phyloP scores from a whole-genome alignment of 768 basidiomycete species.

The Rhizopogon vesiculosus region DNA sequence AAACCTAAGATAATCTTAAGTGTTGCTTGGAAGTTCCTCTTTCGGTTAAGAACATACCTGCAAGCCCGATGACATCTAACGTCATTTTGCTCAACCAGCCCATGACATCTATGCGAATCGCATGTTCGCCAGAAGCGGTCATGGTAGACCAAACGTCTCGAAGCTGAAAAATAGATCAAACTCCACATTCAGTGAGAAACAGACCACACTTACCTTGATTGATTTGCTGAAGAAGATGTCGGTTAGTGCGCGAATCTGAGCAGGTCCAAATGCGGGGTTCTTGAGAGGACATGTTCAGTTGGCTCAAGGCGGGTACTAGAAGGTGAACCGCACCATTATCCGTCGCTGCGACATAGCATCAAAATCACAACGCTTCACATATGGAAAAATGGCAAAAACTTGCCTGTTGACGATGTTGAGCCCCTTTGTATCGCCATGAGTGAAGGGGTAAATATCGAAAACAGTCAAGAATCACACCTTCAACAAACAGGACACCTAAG shows the following conservation, averaged over 20 bases:
- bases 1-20: constrained; percentile 26
- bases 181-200: constrained; percentile 1
- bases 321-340: constrained; percentile 21
- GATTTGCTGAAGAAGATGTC: constrained; percentile 55
- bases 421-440: constrained; percentile 11
- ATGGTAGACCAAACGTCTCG: constrained; percentile 43
- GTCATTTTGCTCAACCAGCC: constrained; percentile 32
- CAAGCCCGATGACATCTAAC: constrained; percentile 38
- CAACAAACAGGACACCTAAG: constrained; percentile 45
- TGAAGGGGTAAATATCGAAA: too few species aligned
- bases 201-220: constrained; percentile 30
- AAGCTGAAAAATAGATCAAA: constrained; percentile 28
- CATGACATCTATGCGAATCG: constrained; percentile 24
- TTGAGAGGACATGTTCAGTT: constrained; percentile 5
- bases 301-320: neutral
- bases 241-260: constrained; percentile 54
- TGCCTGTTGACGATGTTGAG: constrained; percentile 37
- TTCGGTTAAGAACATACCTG: constrained; percentile 21
- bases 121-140: constrained; percentile 15
- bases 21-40: neutral
- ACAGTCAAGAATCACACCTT: constrained; percentile 15
- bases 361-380: neutral
- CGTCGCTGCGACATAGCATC: constrained; percentile 10
- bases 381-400: neutral
- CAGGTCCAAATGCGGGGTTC: constrained; percentile 66